Base-by-base conservation (phyloP, 108 stramenopile genomes). In the Cyclotella baltica region DNA sequence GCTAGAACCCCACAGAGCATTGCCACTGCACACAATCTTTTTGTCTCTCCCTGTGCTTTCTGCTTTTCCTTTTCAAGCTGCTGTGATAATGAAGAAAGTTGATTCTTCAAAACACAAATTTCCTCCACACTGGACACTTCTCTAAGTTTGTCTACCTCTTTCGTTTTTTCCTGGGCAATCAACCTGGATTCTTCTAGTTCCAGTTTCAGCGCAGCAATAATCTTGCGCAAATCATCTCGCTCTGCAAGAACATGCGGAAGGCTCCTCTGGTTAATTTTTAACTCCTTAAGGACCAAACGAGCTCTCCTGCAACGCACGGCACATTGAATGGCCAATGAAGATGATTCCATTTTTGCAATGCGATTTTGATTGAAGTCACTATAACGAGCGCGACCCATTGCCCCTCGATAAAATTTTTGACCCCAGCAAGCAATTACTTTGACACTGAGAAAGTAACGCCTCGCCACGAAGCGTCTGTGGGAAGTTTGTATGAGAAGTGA, bases 321-420 rank as follows among this genome's bases (percentile, higher is more conserved):
- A 71, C 81, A 75, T 51, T 82, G 71, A 25, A 72, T 30, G 6
- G 62, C 35, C 25, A 70, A 29, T 23, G 34, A 0, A 38, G 69
- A 55, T 2, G 69, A 37, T 47, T 30, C 77, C 5, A 51, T 33
- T 16, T 72, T 72, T 4, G 69, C 80, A 35, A 47, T 61, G 37
- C 77, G 30, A 20, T 66, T 19, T 27, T 51, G 43, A 51, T 83
- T 77, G 43, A 83, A 37, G 9, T 46, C 46, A 27, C 68, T 35
- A 55, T 65, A 86, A n/a, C 68, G n/a, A 20, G 29, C 25, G 25
- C 84, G 76, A n/a, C 75, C 86, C 11, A 69, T 29, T 29, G 62
- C 52, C 29, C 79, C 83, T 29, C 88, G 86, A 11, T 50, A 61
- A 33, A 46, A 33, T 25, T 73, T 40, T 74, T 91, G 90, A 38